Evolutionary conservation across 352 stramenopile species (phyloP).

Genomic region (Phytophthora sp.): DNA sequence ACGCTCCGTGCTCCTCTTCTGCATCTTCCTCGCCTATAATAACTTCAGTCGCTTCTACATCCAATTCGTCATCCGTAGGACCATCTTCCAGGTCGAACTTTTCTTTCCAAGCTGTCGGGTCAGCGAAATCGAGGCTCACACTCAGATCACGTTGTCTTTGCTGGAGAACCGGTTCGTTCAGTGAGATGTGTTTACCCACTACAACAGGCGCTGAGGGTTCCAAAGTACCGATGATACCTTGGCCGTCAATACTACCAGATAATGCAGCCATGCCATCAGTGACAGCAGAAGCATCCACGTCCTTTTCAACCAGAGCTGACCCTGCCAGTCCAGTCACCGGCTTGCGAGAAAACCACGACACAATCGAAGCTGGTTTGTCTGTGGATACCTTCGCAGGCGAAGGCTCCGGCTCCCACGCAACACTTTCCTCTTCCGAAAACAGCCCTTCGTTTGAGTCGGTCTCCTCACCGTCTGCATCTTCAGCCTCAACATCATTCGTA

Average conservation of each 20-base stretch:
- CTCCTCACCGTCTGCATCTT: slow-evolving; percentile 41
- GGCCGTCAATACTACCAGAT: slow-evolving; percentile 9
- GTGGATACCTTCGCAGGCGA: slow-evolving; percentile 12
- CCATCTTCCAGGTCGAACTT: slow-evolving; percentile 80
- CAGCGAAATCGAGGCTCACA: slow-evolving; percentile 76
- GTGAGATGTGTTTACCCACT: slow-evolving; percentile 29
- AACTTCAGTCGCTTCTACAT: slow-evolving; percentile 39
- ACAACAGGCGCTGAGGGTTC: slow-evolving; percentile 4
- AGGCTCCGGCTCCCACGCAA: slow-evolving; percentile 20
- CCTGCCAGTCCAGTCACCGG: slow-evolving; percentile 1
- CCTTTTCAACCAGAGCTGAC: slow-evolving; percentile 1
- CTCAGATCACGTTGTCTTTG: slow-evolving; percentile 61
- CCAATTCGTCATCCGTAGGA: slow-evolving; percentile 55
- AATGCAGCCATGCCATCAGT: background rate
- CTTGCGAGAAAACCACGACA: slow-evolving; percentile 45
- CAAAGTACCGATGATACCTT: slow-evolving; percentile 1
- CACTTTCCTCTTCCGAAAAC: slow-evolving; percentile 25
- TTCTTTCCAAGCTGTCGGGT: slow-evolving; percentile 70
- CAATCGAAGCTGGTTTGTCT: slow-evolving; percentile 33
- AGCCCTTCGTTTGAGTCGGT: slow-evolving; percentile 31
- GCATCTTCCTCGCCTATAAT: slow-evolving; percentile 17
- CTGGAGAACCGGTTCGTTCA: slow-evolving; percentile 38
- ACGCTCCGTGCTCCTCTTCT: slow-evolving; percentile 17
- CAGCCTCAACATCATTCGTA: slow-evolving; percentile 23
- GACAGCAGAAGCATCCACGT: background rate